Base-by-base conservation (phyloP, 1,284 basidiomycete species). In the Cutaneotrichosporon curvatum region DNA sequence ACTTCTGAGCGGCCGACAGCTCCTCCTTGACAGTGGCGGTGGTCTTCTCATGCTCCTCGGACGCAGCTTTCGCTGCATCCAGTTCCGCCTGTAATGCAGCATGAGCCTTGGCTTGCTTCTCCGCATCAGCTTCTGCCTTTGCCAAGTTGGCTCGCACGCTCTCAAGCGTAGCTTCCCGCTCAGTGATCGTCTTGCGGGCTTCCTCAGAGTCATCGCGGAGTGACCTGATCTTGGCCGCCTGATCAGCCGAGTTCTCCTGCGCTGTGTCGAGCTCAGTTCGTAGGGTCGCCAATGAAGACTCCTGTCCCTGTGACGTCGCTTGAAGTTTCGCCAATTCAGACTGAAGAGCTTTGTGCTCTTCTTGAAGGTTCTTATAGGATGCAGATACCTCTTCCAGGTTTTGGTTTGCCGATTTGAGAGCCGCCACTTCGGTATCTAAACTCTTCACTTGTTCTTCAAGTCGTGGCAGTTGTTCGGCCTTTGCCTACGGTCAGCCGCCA, bases 331-430 rank as follows among this genome's bases (percentile, higher is more conserved):
- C 48, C 8, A 48, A 36, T 2, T 45, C 41, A 1, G 30, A 12
- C 12, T 40, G 22, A 4, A 48, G 15, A 4, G 33, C 33, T 14
- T 31, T 28, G 43, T 56, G 47, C 43, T 60, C 47, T 2, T 21
- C 45, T 32, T 49, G 43, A 19, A 64, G 50, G 53, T 60, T 59
- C 16, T 51, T 48, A 35, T 60, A 41, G 10, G 56, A 56, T 3
- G 31, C 12, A 1, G 42, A 43, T 1, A 45, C 50, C 31, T 47
- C 45, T 1, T 43, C n/a, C 0, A 55, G 47, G 0, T 43, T 22
- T 39, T 42, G 38, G 45, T 48, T 45, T 36, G 43, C 35, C 35
- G 37, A 32, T 5, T 25, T 43, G 20, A 50, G 31, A 8, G 28
- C n/a, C 0, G 42, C 37, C 3, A 56, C 36, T 21, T 51, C 43